Percentiles rank a stretch among this genome's conserved stretches.
Evolutionary conservation across 164 flowering plant species (phyloP).

Genomic region (Kingdonia uniflora): DNA sequence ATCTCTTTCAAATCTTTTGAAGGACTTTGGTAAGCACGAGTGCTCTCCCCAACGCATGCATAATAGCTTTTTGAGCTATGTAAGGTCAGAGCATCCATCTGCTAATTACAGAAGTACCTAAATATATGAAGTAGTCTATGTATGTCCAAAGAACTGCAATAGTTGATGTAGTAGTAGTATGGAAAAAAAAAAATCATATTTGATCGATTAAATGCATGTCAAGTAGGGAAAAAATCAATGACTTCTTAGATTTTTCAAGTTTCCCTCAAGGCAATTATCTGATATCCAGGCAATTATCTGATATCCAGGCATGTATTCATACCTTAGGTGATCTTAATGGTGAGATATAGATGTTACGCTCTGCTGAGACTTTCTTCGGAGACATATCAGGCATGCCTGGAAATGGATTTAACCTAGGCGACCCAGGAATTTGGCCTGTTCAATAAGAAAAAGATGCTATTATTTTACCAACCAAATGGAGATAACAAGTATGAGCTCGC

Average conservation of each 20-base stretch:
- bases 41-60: slow-evolving; percentile 90
- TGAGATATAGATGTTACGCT: slow-evolving; percentile 88
- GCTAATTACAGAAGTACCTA: slow-evolving; percentile 6
- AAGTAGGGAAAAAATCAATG: too few species aligned
- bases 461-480: not conserved
- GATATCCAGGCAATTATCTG: too few species aligned
- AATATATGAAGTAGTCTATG: too few species aligned
- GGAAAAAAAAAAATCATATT: too few species aligned
- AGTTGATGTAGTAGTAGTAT: too few species aligned
- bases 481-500: too few species aligned
- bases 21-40: slow-evolving; percentile 84
- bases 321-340: slow-evolving; percentile 94
- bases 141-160: too few species aligned
- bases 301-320: too few species aligned
- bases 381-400: slow-evolving; percentile 97
- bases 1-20: slow-evolving; percentile 75
- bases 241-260: too few species aligned
- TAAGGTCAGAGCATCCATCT: slow-evolving; percentile 81
- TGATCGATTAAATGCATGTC: too few species aligned
- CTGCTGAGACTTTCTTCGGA: slow-evolving; percentile 89
- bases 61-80: slow-evolving; percentile 73
- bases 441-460: slow-evolving; percentile 4
- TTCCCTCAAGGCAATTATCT: too few species aligned
- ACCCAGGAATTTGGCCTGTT: slow-evolving; percentile 67
- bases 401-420: slow-evolving; percentile 62